Evolutionary conservation across 2,329 filamentous ascomycete genomes (phyloP).

Genomic region (Fusarium buxicola): DNA sequence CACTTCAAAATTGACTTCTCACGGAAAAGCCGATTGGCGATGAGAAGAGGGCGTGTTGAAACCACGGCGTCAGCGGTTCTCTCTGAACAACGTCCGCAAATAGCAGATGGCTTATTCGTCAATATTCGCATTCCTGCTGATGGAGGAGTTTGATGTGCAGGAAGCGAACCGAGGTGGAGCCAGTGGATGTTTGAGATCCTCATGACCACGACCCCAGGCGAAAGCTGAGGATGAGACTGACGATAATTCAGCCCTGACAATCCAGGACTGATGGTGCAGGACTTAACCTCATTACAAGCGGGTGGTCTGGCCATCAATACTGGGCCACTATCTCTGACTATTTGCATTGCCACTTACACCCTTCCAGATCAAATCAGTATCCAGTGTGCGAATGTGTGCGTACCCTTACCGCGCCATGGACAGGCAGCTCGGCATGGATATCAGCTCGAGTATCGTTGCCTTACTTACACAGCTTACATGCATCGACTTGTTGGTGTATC

Average conservation of each 20-base stretch:
- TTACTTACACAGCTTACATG: conserved; percentile 12
- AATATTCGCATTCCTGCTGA: neutral
- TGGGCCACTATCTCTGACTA: conserved; percentile 7
- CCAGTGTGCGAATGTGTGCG: neutral
- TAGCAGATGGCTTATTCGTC: neutral
- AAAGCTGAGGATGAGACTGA: conserved; percentile 9
- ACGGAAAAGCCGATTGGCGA: neutral
- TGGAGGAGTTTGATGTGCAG: neutral
- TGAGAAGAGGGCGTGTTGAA: neutral
- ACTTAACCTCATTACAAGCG: conserved; percentile 1
- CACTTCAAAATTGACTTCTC: conserved; percentile 6
- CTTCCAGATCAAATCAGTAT: neutral
- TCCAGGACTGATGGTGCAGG: conserved; percentile 30
- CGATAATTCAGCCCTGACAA: conserved; percentile 32
- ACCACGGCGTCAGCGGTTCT: neutral
- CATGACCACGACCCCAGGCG: conserved; percentile 9
- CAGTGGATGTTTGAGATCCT: conserved; percentile 13
- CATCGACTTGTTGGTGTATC: conserved; percentile 4
- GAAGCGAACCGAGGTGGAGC: conserved; percentile 9
- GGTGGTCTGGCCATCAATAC: conserved; percentile 3
- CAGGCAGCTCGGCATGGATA: conserved; percentile 11
- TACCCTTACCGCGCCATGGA: conserved; percentile 7
- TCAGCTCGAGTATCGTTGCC: neutral
- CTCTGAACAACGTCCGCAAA: neutral
- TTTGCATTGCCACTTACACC: conserved; percentile 13